Base-by-base conservation (phyloP, 768 basidiomycete genomes). In the Lactarius indigo region DNA sequence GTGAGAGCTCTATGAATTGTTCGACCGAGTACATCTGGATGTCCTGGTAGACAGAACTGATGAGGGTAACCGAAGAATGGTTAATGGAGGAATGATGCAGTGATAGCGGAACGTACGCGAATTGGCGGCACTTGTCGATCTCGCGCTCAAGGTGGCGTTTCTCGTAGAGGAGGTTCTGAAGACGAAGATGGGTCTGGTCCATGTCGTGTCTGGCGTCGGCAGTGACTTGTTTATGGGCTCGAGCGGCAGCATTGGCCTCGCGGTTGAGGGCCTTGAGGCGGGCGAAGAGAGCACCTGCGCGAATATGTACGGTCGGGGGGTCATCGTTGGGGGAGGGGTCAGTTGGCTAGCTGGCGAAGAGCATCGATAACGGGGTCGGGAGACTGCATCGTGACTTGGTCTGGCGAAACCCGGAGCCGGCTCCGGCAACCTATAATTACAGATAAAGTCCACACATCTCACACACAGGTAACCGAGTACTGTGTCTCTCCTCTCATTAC, bases 51-150 rank as follows among this genome's bases (percentile, higher is more conserved):
- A 93, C 88, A 33, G 92, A 94, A 26, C 94, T 95, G 68, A 12
- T 44, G 58, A 23, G 47, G 15, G 23, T 28, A 20, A 28, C n/a
- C 54, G 52, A 66, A 61, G 31, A 56, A 54, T 26, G 47, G 47
- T 50, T 13, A 12, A 39, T 39, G 37, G 15, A 13, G 0, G 37
- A 17, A n/a, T 37, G 63, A 23, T 39, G 59, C 64, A 63, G 23
- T 33, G 59, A 68, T 55, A 63, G 52, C 54, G 7, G 41, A 17
- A 82, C 91, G 72, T 74, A 94, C 92, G 90, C 91, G 74, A 94
- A 96, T 74, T 95, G 92, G 57, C 91, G 85, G 77, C 94, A 96
- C 74, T 94, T 94, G 72, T 92, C 90, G 41, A 96, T 96, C 78
- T 96, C 94, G 64, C 91, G 84, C 76, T 94, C 92, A 6, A 96